Evolutionary conservation across 2,329 filamentous ascomycete species (phyloP).

Genomic region (Aspergillus cejpii): DNA sequence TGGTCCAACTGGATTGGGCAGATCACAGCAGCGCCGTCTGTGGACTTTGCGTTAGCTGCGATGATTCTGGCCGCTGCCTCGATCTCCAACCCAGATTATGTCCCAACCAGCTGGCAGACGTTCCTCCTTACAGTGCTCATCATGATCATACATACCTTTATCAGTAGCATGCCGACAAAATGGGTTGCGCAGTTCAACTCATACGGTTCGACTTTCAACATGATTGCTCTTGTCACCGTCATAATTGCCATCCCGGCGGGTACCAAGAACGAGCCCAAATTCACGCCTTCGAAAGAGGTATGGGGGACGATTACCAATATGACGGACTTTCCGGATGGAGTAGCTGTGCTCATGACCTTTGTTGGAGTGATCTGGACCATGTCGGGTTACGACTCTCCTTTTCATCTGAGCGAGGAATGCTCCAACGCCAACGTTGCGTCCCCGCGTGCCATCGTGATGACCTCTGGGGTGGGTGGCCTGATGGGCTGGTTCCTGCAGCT

Average conservation of each 20-base stretch:
- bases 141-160: conserved; percentile 60
- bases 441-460: conserved; percentile 65
- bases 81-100: conserved; percentile 60
- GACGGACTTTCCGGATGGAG: conserved; percentile 61
- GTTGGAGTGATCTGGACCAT: conserved; percentile 65
- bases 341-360: conserved; percentile 65
- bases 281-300: conserved; percentile 52
- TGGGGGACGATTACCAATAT: conserved; percentile 61
- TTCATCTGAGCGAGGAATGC: conserved; percentile 70
- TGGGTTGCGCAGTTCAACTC: conserved; percentile 67
- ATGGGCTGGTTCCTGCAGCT: conserved; percentile 69
- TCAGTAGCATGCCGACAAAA: conserved; percentile 64
- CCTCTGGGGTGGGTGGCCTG: conserved; percentile 58
- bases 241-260: conserved; percentile 63
- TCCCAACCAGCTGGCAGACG: conserved; percentile 59
- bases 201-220: conserved; percentile 63
- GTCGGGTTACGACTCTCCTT: conserved; percentile 61
- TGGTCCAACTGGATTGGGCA: conserved; percentile 67
- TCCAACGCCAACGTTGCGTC: conserved; percentile 64
- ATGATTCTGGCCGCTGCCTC: conserved; percentile 67
- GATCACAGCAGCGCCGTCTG: conserved; percentile 59
- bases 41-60: conserved; percentile 59
- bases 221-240: conserved; percentile 58
- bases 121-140: conserved; percentile 62
- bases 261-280: conserved; percentile 53